These are phyloP conservation scores for Phytophthora meadii DNA, from an alignment of 352 stramenopile genomes.

Conservation along the genomic window DNA sequence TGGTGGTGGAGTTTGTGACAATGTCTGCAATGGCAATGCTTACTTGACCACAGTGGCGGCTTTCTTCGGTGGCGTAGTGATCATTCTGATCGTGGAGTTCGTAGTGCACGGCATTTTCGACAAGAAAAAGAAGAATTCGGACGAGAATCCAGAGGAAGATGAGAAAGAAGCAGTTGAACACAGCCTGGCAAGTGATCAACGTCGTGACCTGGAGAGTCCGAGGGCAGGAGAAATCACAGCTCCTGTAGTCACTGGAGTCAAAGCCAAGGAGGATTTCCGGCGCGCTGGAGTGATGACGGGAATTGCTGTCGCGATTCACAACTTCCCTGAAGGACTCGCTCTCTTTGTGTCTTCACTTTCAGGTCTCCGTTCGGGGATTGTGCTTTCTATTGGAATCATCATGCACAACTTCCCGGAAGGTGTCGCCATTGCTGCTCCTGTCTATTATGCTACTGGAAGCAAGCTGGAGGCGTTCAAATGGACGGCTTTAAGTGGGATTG, in stretches of 20 bases:
- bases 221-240: background rate
- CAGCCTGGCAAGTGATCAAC: background rate
- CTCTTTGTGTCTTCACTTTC: slow-evolving; percentile 94
- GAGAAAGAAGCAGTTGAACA: slow-evolving; percentile 18
- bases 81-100: slow-evolving; percentile 69
- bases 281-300: slow-evolving; percentile 93
- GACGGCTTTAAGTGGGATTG: slow-evolving; percentile 90
- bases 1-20: slow-evolving; percentile 58
- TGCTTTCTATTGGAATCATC: slow-evolving; percentile 95
- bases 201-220: background rate
- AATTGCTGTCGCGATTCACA: slow-evolving; percentile 96
- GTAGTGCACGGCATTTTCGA: slow-evolving; percentile 53
- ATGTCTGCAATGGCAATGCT: slow-evolving; percentile 62
- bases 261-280: slow-evolving; percentile 60
- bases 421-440: slow-evolving; percentile 93
- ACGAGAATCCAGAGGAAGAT: slow-evolving; percentile 15
- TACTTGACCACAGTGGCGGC: slow-evolving; percentile 50
- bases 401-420: slow-evolving; percentile 98
- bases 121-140: slow-evolving; percentile 20
- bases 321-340: slow-evolving; percentile 97
- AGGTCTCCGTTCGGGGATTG: slow-evolving; percentile 90
- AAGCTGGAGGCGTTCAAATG: slow-evolving; percentile 93
- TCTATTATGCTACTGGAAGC: slow-evolving; percentile 97
- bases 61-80: slow-evolving; percentile 63
- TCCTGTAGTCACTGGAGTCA: slow-evolving; percentile 14